These are phyloP conservation scores for Hawksworthiomyces lignivorus DNA, from an alignment of 2,329 filamentous ascomycete genomes.

Conservation along the genomic window DNA sequence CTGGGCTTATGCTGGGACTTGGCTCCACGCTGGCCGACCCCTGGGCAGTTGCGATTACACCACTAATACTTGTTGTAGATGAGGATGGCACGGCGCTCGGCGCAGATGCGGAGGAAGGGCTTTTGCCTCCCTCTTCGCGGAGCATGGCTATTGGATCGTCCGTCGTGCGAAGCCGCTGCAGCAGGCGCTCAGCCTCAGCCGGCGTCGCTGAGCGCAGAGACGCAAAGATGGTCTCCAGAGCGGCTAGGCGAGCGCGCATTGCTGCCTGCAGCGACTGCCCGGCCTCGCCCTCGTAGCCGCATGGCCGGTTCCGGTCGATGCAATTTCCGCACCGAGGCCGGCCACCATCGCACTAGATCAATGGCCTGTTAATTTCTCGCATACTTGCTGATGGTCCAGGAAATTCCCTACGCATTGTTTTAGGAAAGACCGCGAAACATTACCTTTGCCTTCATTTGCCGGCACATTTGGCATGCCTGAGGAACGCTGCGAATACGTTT, in stretches of 20 bases:
- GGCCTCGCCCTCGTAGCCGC: conserved; percentile 24
- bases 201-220: conserved; percentile 17
- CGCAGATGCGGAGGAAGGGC: background rate
- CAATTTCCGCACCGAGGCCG: conserved; percentile 24
- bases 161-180: conserved; percentile 19
- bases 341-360: conserved; percentile 25
- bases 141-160: conserved; percentile 12
- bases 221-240: conserved; percentile 21
- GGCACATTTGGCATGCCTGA: conserved; percentile 23
- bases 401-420: too few species aligned
- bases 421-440: background rate
- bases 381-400: too few species aligned
- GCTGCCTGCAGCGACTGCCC: conserved; percentile 24
- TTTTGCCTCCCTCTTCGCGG: conserved; percentile 2
- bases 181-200: conserved; percentile 19
- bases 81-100: background rate
- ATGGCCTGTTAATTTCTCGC: too few species aligned
- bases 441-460: conserved; percentile 22
- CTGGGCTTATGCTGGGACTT: too few species aligned
- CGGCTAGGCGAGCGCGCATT: conserved; percentile 21
- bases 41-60: too few species aligned
- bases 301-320: conserved; percentile 19
- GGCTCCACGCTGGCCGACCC: too few species aligned
- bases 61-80: too few species aligned
- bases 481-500: conserved; percentile 18